These are phyloP conservation scores for Leccinum uliginosum DNA, from an alignment of 768 basidiomycete species.

Conservation along the genomic window DNA sequence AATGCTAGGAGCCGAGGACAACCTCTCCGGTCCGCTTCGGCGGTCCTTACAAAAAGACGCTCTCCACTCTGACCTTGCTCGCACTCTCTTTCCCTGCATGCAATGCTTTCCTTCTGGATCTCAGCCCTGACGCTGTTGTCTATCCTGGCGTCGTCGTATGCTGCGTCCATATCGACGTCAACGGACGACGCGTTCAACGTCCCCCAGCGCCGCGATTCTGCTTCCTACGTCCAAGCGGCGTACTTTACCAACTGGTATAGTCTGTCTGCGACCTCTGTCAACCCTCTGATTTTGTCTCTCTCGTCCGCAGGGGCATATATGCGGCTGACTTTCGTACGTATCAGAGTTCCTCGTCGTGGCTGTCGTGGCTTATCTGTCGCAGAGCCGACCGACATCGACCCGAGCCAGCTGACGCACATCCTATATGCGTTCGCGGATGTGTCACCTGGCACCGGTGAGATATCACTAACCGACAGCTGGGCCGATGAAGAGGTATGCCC, in stretches of 20 bases:
- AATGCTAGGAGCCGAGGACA: slow-evolving; percentile 13
- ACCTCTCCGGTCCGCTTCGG: slow-evolving; percentile 5
- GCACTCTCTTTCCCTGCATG: not conserved
- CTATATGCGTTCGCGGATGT: slow-evolving; percentile 80
- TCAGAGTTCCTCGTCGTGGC: not conserved
- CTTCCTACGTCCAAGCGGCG: slow-evolving; percentile 29
- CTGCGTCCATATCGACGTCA: slow-evolving; percentile 10
- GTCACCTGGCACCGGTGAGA: slow-evolving; percentile 53
- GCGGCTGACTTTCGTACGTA: slow-evolving; percentile 57
- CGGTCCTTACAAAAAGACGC: slow-evolving; percentile 17
- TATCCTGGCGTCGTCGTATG: slow-evolving; percentile 8
- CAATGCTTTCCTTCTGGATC: slow-evolving; percentile 1
- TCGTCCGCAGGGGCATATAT: slow-evolving; percentile 48
- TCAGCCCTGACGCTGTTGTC: slow-evolving; percentile 6
- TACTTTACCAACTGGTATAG: slow-evolving; percentile 36
- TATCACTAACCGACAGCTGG: slow-evolving; percentile 66
- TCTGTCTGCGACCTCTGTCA: not conserved
- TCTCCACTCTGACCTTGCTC: not conserved
- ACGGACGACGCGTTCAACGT: not conserved
- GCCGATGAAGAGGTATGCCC: slow-evolving; percentile 60
- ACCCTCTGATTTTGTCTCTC: not conserved
- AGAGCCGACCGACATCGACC: slow-evolving; percentile 65
- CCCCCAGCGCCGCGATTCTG: slow-evolving; percentile 11
- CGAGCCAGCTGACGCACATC: slow-evolving; percentile 65
- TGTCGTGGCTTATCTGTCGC: slow-evolving; percentile 7